A percentile compares a stretch with the other conserved stretches of the same genome.
phyloP scores from a whole-genome alignment of 441 rosid species.

The Euphorbia schlechtendalii region DNA sequence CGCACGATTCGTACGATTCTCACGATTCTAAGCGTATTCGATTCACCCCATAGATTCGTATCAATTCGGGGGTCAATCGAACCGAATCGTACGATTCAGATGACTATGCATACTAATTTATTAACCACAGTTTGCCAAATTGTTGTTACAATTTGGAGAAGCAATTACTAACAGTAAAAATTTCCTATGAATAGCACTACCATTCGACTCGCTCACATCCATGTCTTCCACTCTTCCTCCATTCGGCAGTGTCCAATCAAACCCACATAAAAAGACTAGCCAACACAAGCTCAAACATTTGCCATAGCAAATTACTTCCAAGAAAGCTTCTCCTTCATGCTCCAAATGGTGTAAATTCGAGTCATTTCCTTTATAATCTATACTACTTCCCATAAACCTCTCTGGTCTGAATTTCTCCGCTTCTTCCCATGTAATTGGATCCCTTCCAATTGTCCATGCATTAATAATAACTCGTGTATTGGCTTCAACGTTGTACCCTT shows the following conservation, averaged over 20 bases:
- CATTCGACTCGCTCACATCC: conserved; percentile 21
- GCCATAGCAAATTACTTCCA: conserved; percentile 20
- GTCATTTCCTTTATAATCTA: too few species aligned
- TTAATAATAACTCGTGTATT: conserved; percentile 35
- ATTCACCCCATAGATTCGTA: too few species aligned
- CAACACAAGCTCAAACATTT: conserved; percentile 20
- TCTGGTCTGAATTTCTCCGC: background rate
- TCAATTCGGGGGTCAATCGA: too few species aligned
- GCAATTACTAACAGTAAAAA: conserved; percentile 19
- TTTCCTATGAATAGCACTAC: conserved; percentile 19
- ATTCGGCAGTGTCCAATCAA: conserved; percentile 27
- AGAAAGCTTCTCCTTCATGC: conserved; percentile 33
- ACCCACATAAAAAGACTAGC: conserved; percentile 23
- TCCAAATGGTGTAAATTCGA: conserved; percentile 38
- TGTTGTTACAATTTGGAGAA: conserved; percentile 3
- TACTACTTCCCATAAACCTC: background rate
- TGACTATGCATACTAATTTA: too few species aligned
- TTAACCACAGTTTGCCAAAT: background rate
- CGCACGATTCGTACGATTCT: too few species aligned
- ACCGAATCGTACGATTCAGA: too few species aligned
- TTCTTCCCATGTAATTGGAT: conserved; percentile 25
- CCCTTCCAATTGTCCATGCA: conserved; percentile 40
- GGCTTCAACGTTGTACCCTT: conserved; percentile 29
- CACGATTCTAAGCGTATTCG: too few species aligned
- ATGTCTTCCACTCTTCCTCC: conserved; percentile 24